A percentile compares a stretch with the other conserved stretches of the same genome.
Evolutionary conservation across 1,284 basidiomycete genomes (phyloP).

Genomic region (Ceratobasidium sp.): DNA sequence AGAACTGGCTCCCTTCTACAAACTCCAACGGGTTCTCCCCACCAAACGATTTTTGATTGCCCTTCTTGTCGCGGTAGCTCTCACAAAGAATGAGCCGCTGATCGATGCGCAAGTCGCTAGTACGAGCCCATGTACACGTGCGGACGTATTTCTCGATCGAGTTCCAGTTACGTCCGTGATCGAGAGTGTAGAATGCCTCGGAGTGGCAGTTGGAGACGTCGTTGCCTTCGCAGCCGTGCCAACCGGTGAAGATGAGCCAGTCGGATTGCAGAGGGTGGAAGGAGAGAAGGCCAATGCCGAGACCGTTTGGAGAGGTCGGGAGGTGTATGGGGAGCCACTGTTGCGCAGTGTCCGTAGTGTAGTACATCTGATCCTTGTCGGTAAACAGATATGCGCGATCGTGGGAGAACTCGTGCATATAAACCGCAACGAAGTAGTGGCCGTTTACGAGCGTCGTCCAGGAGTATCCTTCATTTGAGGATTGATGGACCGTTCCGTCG

Average conservation of each 20-base stretch:
- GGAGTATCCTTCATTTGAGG: conserved; percentile 91
- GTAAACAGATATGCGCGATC: conserved; percentile 94
- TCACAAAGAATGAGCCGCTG: conserved; percentile 92
- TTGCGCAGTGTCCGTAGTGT: conserved; percentile 84
- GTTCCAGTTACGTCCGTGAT: conserved; percentile 84
- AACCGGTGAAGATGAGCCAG: conserved; percentile 90
- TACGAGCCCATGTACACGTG: conserved; percentile 92
- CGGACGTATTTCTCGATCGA: conserved; percentile 87
- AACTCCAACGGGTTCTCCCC: conserved; percentile 79
- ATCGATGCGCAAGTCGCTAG: conserved; percentile 81
- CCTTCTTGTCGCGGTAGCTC: conserved; percentile 83
- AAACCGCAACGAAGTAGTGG: conserved; percentile 81
- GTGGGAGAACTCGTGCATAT: conserved; percentile 81
- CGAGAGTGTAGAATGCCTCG: conserved; percentile 75
- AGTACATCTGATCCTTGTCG: conserved; percentile 69
- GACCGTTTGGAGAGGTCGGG: conserved; percentile 80
- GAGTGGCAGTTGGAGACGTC: conserved; percentile 68
- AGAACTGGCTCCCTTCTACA: conserved; percentile 83
- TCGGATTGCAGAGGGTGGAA: conserved; percentile 89
- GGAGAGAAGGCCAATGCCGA: conserved; percentile 79
- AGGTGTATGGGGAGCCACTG: conserved; percentile 73
- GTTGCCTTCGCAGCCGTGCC: conserved; percentile 67
- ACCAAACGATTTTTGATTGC: conserved; percentile 72
- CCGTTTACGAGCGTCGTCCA: conserved; percentile 77
- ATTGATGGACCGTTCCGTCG: conserved; percentile 90